Evolutionary conservation across 148 eudicot species (phyloP).

Genomic region (Oxyria digyna): DNA sequence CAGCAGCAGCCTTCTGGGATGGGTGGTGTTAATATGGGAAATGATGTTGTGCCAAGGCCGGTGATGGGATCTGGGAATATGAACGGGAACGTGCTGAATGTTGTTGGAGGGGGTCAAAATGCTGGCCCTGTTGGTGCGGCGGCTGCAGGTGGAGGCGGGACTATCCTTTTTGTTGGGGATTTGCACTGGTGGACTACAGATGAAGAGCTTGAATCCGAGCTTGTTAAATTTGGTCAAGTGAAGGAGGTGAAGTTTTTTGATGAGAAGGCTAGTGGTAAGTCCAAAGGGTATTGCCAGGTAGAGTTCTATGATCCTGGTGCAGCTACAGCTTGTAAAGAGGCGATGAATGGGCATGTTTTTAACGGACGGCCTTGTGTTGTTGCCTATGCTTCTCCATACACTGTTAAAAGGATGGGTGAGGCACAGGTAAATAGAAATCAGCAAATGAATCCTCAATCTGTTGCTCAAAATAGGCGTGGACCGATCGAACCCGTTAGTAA

Average conservation of each 20-base stretch:
- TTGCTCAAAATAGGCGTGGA: slow-evolving; percentile 33
- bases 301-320: slow-evolving; percentile 64
- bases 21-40: slow-evolving; percentile 24
- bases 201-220: slow-evolving; percentile 63
- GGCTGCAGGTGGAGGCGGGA: slow-evolving; percentile 34
- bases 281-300: slow-evolving; percentile 81
- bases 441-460: slow-evolving; percentile 25
- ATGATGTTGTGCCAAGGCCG: slow-evolving; percentile 30
- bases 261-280: slow-evolving; percentile 81
- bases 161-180: slow-evolving; percentile 78
- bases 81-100: slow-evolving; percentile 29
- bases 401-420: slow-evolving; percentile 65
- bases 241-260: slow-evolving; percentile 82
- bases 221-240: slow-evolving; percentile 62
- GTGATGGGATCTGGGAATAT: slow-evolving; percentile 29
- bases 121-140: slow-evolving; percentile 14
- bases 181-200: slow-evolving; percentile 99
- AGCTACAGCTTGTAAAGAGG: slow-evolving; percentile 71
- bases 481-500: slow-evolving; percentile 27
- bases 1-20: slow-evolving; percentile 25
- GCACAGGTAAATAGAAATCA: slow-evolving; percentile 53
- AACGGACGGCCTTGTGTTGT: slow-evolving; percentile 85
- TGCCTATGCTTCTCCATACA: slow-evolving; percentile 65
- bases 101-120: slow-evolving; percentile 22
- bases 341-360: slow-evolving; percentile 70